These are phyloP conservation scores for Fraxinus sp. DNA, from an alignment of 305 asterid species.

Conservation along the genomic window DNA sequence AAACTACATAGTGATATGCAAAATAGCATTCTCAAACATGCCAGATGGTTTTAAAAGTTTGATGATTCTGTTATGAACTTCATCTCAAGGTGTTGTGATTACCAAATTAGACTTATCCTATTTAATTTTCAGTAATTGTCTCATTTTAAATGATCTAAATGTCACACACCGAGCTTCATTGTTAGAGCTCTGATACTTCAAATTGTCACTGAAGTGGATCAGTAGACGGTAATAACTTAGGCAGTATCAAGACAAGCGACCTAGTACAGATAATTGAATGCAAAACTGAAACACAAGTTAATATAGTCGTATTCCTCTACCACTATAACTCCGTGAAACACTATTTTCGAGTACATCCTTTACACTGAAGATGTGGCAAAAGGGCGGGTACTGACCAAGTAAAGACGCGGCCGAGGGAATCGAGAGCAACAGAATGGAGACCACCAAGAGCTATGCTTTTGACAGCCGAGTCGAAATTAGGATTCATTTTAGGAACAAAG, in stretches of 20 bases:
- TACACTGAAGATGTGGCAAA: background rate
- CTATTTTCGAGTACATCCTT: background rate
- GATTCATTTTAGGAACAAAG: constrained; percentile 65
- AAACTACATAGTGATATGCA: background rate
- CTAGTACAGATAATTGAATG: background rate
- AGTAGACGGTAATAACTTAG: background rate
- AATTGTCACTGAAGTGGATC: background rate
- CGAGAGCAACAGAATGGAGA: constrained; percentile 83
- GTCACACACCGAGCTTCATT: background rate
- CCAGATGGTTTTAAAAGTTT: background rate
- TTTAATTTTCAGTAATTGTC: background rate
- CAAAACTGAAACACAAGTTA: background rate
- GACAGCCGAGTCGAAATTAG: constrained; percentile 43
- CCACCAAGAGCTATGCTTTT: constrained; percentile 84
- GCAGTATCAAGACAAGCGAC: background rate
- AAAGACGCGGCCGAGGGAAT: constrained; percentile 67
- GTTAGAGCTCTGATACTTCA: background rate
- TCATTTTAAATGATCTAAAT: background rate
- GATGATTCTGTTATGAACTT: background rate
- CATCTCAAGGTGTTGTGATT: background rate
- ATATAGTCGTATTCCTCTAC: background rate
- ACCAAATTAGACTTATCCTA: background rate
- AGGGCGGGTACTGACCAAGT: constrained; percentile 68
- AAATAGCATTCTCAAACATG: background rate
- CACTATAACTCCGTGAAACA: background rate